Evolutionary conservation across 352 stramenopile species (phyloP).

Genomic region (Phytophthora macrochlamydospora): DNA sequence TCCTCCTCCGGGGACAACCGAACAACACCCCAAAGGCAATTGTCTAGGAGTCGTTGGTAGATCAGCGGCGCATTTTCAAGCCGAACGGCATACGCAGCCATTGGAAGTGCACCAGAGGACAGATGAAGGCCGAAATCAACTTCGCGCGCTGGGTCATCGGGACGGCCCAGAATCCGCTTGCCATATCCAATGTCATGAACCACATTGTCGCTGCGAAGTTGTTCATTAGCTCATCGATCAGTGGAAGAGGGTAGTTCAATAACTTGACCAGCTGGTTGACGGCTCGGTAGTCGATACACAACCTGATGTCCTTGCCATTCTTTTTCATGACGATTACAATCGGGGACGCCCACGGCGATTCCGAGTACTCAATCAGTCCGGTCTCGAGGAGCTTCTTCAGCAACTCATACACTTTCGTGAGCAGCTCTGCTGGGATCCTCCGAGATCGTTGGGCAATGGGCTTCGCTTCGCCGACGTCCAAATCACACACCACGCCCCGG

Average conservation of each 20-base stretch:
- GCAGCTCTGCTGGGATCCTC: background rate
- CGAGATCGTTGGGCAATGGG: background rate
- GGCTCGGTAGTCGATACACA: conserved; percentile 17
- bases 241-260: conserved; percentile 10
- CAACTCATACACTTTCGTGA: conserved; percentile 4
- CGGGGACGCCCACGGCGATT: background rate
- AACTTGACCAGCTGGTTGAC: conserved; percentile 19
- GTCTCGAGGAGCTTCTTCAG: conserved; percentile 3
- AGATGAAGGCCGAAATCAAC: conserved; percentile 18
- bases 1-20: background rate
- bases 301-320: conserved; percentile 4
- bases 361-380: background rate
- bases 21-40: conserved; percentile 8
- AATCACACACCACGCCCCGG: conserved; percentile 3
- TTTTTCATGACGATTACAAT: conserved; percentile 7
- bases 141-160: conserved; percentile 12
- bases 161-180: conserved; percentile 19
- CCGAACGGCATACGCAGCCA: conserved; percentile 22
- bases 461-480: conserved; percentile 5
- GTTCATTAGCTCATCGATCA: conserved; percentile 26
- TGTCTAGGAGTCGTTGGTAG: conserved; percentile 15
- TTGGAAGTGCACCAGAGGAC: conserved; percentile 24
- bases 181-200: conserved; percentile 17
- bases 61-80: conserved; percentile 14
- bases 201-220: conserved; percentile 16